phyloP scores from a whole-genome alignment of 1,139 yeast genomes.

The Blastobotrys aristatus region DNA sequence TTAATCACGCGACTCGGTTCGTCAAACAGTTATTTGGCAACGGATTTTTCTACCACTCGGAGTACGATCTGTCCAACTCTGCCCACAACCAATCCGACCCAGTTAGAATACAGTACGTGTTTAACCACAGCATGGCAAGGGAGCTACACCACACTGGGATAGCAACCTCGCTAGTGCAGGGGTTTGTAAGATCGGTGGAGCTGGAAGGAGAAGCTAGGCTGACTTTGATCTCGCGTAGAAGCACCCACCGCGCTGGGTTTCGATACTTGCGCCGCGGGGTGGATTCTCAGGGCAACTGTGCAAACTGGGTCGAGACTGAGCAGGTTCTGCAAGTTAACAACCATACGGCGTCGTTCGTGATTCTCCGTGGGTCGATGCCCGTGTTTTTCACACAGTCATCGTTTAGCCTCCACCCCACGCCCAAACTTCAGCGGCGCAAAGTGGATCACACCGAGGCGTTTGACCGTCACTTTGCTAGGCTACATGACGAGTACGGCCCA shows the following conservation, averaged over 20 bases:
- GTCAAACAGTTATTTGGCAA: background rate
- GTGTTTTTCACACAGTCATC: conserved; percentile 50
- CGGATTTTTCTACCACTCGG: background rate
- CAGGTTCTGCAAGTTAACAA: conserved; percentile 27
- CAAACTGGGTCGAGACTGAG: conserved; percentile 45
- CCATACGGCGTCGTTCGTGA: conserved; percentile 18
- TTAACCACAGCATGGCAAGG: background rate
- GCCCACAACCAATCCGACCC: background rate
- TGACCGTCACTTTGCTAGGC: conserved; percentile 31
- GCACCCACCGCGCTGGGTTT: conserved; percentile 42
- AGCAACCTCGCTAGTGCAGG: conserved; percentile 31
- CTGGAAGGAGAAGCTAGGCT: conserved; percentile 17
- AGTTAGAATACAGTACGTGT: no score
- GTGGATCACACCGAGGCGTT: conserved; percentile 32
- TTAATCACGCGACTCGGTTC: background rate
- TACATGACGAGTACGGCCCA: conserved; percentile 28
- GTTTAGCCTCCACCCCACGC: conserved; percentile 43
- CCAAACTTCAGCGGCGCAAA: conserved; percentile 32
- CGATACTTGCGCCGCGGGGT: conserved; percentile 44
- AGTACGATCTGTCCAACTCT: background rate
- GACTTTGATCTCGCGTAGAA: conserved; percentile 36
- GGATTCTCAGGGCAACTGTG: conserved; percentile 42
- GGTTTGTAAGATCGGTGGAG: conserved; percentile 32
- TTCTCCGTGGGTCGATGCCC: conserved; percentile 45
- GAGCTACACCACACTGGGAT: background rate